Evolutionary conservation across 257 asterid species (phyloP), one percentile per base, ranked within the genome.

Genomic region (Marsdenia floribunda): DNA sequence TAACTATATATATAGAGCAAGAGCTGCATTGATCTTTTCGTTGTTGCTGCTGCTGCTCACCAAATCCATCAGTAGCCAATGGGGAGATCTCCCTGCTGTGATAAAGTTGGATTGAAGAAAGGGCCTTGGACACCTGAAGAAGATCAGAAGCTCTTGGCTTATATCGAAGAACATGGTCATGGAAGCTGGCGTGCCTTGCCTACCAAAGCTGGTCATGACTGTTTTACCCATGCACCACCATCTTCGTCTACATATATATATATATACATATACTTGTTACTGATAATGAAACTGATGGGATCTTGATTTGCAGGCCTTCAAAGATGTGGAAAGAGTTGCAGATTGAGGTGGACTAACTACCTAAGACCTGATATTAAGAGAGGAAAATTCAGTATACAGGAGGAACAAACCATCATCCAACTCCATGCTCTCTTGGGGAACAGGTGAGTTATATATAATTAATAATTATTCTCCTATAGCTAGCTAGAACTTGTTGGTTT

Each of bases 121-220:
- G 98, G 98, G 46, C 98, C 98, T 1, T 93, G 98, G 98, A 93
- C 96, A 26, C 95, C 98, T 3, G 98, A 93, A 78, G 98, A 93
- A 81, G 98, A 93, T 73, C 89, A 89, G 78, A 93, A 93, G 38
- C 97, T 93, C 70, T 78, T 93, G 70, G 95, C 96, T 68, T 89
- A 89, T 74, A 88, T 93, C 4, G 92, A 93, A 76, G 95, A 89
- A 80, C 93, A 93, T 22, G 98, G 98, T 19, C 98, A 89, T 71
- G 98, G 98, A 10, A 89, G 98, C 87, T 93, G 98, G 98, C 90
- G 98, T 21, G 97, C 96, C 64, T 83, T 93, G 75, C 98, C 98
- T 50, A 52, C 88, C 5, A 88, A 89, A 91, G 96, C 98, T 54
- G 98, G 98, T 93, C 22, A 66, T 8, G 14, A 47, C 14, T 29